phyloP scores from a whole-genome alignment of 1,284 basidiomycete species.

The Puccinia coronata region DNA sequence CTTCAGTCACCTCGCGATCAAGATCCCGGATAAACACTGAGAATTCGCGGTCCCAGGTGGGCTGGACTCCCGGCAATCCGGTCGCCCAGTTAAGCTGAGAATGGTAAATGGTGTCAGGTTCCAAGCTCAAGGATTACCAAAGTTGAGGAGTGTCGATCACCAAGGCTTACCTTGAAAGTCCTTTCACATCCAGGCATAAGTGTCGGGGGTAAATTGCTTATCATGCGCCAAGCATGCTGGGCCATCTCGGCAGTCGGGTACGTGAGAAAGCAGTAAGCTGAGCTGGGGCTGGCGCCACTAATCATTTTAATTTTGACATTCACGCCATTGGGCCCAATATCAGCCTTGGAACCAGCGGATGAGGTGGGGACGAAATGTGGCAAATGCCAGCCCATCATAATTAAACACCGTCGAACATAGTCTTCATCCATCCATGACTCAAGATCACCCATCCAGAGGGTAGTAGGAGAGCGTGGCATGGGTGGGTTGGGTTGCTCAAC shows the following conservation, averaged over 20 bases:
- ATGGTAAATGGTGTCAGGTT: slow-evolving; percentile 65
- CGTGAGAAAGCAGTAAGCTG: slow-evolving; percentile 81
- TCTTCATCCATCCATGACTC: slow-evolving; percentile 91
- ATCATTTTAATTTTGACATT: slow-evolving; percentile 65
- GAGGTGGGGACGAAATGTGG: slow-evolving; percentile 42
- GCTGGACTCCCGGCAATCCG: slow-evolving; percentile 59
- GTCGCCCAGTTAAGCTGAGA: slow-evolving; percentile 80
- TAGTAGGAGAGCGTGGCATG: slow-evolving; percentile 54
- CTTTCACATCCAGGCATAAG: slow-evolving; percentile 64
- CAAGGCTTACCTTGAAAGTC: slow-evolving; percentile 55
- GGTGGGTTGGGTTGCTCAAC: not conserved
- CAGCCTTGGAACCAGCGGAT: slow-evolving; percentile 67
- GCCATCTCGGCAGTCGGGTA: slow-evolving; percentile 74
- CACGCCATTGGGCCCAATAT: slow-evolving; percentile 66
- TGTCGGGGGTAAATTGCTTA: slow-evolving; percentile 62
- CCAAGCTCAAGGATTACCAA: slow-evolving; percentile 61
- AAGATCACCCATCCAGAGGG: slow-evolving; percentile 77
- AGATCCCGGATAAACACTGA: slow-evolving; percentile 88
- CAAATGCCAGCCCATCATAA: slow-evolving; percentile 53
- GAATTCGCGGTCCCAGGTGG: slow-evolving; percentile 68
- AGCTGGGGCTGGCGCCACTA: slow-evolving; percentile 67
- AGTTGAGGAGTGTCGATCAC: slow-evolving; percentile 2
- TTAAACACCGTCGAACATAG: slow-evolving; percentile 72
- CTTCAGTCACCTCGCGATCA: slow-evolving; percentile 83
- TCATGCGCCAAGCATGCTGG: slow-evolving; percentile 63